phyloP scores from a whole-genome alignment of 805 yeast species.

The Cyberlindnera japonica region DNA sequence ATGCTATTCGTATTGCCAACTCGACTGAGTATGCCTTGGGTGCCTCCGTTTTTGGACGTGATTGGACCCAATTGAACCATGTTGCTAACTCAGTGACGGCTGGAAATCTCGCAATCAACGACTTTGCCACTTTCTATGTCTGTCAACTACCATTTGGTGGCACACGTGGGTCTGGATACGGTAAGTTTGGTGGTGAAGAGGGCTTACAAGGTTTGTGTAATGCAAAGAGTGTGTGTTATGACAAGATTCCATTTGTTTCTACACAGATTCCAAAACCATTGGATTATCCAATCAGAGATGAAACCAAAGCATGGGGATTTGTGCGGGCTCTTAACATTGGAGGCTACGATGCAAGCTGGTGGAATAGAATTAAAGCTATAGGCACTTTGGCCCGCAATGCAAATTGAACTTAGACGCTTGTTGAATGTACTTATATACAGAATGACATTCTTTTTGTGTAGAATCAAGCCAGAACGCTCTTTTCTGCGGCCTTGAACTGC shows the following conservation, averaged over 20 bases:
- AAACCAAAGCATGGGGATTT: slow-evolving; percentile 83
- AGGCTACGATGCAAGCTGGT: slow-evolving; percentile 72
- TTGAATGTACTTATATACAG: background rate
- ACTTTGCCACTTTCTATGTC: slow-evolving; percentile 93
- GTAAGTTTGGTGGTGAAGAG: slow-evolving; percentile 97
- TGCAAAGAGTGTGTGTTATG: slow-evolving; percentile 84
- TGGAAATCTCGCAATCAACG: slow-evolving; percentile 96
- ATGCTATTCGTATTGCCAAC: slow-evolving; percentile 77
- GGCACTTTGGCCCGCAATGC: slow-evolving; percentile 50
- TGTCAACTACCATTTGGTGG: slow-evolving; percentile 99
- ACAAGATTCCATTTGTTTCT: slow-evolving; percentile 71
- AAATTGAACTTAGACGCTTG: slow-evolving; percentile 7
- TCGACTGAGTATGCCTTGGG: slow-evolving; percentile 88
- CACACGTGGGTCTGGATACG: slow-evolving; percentile 87
- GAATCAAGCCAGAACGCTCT: slow-evolving; percentile 30
- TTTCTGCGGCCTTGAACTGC: slow-evolving; percentile 53
- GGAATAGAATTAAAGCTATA: slow-evolving; percentile 62
- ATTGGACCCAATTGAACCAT: slow-evolving; percentile 51
- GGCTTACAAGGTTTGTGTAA: slow-evolving; percentile 88
- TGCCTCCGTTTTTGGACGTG: slow-evolving; percentile 78
- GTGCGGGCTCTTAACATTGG: slow-evolving; percentile 78
- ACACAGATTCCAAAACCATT: slow-evolving; percentile 83
- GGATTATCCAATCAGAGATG: slow-evolving; percentile 86
- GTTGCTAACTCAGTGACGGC: slow-evolving; percentile 64
- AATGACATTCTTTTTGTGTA: background rate